Percentiles rank a stretch among this genome's conserved stretches.
These are phyloP conservation scores for Russula sp. DNA, from an alignment of 768 basidiomycete species.

Conservation along the genomic window DNA sequence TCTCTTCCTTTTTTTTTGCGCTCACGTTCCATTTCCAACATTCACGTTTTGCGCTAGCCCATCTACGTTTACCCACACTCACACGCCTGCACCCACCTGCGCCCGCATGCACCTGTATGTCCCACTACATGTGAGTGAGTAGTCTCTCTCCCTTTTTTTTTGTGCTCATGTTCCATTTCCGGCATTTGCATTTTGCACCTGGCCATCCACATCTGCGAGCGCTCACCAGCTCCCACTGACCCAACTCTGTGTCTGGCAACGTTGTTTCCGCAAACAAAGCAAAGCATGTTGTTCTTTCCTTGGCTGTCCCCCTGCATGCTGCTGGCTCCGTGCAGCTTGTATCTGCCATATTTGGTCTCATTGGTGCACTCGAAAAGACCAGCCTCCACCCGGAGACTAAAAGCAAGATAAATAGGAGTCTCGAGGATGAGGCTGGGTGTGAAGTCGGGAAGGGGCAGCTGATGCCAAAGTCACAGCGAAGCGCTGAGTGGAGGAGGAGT, in stretches of 20 bases:
- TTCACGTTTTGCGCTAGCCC: too few species aligned
- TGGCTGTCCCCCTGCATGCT: conserved; percentile 48
- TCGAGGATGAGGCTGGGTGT: conserved; percentile 58
- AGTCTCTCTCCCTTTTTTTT: too few species aligned
- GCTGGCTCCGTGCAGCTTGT: conserved; percentile 53
- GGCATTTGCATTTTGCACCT: too few species aligned
- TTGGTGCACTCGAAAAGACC: conserved; percentile 51
- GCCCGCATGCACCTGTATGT: too few species aligned
- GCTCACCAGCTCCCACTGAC: too few species aligned
- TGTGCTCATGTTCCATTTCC: too few species aligned
- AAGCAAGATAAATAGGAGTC: conserved; percentile 65
- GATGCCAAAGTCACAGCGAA: conserved; percentile 70
- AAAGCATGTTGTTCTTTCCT: conserved; percentile 69
- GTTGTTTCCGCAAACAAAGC: conserved; percentile 42
- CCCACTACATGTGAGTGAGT: too few species aligned
- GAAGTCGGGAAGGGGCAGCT: conserved; percentile 66
- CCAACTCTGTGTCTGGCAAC: conserved; percentile 64
- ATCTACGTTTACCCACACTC: too few species aligned
- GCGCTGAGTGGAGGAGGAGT: conserved; percentile 65
- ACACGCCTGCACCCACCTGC: too few species aligned
- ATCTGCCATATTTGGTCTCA: conserved; percentile 60
- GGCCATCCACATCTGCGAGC: too few species aligned
- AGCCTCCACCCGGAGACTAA: conserved; percentile 76
- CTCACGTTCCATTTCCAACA: too few species aligned
- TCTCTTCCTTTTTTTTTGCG: too few species aligned